A percentile compares a stretch with the other conserved stretches of the same genome.
These are phyloP conservation scores for Neospora caninum DNA, from an alignment of 169 alveolate species.

Conservation along the genomic window DNA sequence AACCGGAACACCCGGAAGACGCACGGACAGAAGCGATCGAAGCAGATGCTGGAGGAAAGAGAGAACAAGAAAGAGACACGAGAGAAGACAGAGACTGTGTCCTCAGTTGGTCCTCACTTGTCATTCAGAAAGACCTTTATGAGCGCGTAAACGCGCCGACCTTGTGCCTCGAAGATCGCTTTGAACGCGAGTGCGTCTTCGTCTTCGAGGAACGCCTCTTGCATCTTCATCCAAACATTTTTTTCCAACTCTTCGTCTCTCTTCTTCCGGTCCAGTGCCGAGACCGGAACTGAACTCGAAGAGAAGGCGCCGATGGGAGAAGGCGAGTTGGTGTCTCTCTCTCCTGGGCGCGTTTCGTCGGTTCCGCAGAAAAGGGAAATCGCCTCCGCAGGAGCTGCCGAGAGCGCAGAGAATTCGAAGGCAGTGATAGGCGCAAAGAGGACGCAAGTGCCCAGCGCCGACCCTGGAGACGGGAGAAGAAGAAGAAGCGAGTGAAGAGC, in stretches of 20 bases:
- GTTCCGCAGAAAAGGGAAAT: background rate
- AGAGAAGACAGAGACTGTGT: too few relatives aligned
- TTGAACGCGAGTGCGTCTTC: background rate
- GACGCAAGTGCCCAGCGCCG: background rate
- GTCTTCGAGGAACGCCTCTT: conserved; percentile 4
- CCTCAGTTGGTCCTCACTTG: background rate
- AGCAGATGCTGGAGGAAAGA: too few relatives aligned
- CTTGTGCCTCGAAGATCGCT: background rate
- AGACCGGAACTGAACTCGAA: background rate
- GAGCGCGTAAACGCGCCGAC: background rate
- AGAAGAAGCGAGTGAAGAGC: background rate
- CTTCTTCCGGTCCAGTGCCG: background rate
- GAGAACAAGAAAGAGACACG: too few relatives aligned
- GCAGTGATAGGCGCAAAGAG: background rate
- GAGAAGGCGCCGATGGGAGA: background rate
- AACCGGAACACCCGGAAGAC: too few relatives aligned
- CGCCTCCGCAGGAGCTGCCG: background rate
- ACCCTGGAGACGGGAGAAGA: background rate
- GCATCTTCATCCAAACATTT: background rate
- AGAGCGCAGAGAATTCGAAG: background rate
- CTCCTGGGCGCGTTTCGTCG: background rate
- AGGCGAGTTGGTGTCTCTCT: background rate
- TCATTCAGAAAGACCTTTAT: background rate
- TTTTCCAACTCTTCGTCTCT: background rate
- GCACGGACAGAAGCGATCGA: too few relatives aligned